Evolutionary conservation across 257 asterid species (phyloP), one percentile per base, ranked within the genome.

Genomic region (Jacaranda copaia): DNA sequence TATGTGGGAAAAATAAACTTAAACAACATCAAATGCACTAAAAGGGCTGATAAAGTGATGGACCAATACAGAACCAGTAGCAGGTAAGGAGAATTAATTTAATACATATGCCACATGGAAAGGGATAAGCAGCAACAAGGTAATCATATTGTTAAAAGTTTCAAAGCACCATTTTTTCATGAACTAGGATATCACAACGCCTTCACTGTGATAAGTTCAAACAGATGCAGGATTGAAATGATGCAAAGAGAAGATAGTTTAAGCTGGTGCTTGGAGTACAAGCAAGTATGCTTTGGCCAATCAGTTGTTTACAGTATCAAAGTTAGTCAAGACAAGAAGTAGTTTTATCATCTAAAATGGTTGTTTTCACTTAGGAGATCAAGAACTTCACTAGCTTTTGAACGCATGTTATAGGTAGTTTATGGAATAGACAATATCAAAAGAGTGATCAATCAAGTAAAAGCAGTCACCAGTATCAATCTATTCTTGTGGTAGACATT

Each of bases 401-500:
- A 61, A 69, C 51, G 39, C 32, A 25, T 25, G 2, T 25, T 25
- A 25, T 0, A 25, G 32, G 32, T 25, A 25, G 32, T 25, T 2
- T 25, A 25, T 25, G 32, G 32, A 10, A 75, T 36, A 10, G 42
- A 43, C 51, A 75, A 48, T 39, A 68, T 15, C 67, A 49, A 15
- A 75, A 79, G 51, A 74, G 56, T 72, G 62, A 76, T 25, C 42
- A 65, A 67, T 36, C 43, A 57, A 63, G 77, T 49, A 79, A 74
- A 75, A 76, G 73, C 72, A 81, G 77, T 86, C 73, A 94, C 99
- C 96, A 94, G 75, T 85, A 94, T 91, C 84, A 94, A 83, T 82
- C 99, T 90, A 73, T 94, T 94, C 90, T 87, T 94, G 87, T 94
- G 96, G 90, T 94, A 94, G 83, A 94, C 96, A 84, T 92, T 94